phyloP scores from a whole-genome alignment of 2,329 filamentous ascomycete species.

The Lasiodiplodia hormozganensis region DNA sequence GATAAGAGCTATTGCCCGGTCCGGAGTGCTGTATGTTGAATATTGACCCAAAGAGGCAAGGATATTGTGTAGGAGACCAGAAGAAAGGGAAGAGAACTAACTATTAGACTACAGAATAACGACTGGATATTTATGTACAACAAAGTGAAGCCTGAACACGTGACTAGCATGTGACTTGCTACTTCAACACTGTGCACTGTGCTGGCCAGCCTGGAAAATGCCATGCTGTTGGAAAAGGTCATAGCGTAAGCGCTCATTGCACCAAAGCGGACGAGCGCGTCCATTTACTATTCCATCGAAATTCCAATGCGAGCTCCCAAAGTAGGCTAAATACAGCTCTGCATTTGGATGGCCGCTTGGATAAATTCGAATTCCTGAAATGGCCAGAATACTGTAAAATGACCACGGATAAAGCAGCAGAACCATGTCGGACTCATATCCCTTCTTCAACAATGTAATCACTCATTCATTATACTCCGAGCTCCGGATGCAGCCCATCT shows the following conservation, averaged over 20 bases:
- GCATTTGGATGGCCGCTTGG: background rate
- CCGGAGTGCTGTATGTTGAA: no score
- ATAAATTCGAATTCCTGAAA: background rate
- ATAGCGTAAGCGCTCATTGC: background rate
- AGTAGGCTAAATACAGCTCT: background rate
- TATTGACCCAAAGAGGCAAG: no score
- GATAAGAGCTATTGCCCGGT: no score
- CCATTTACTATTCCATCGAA: background rate
- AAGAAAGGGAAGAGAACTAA: no score
- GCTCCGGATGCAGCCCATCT: background rate
- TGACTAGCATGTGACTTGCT: no score
- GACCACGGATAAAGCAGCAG: background rate
- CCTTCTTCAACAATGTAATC: background rate
- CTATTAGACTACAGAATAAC: no score
- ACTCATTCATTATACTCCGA: background rate
- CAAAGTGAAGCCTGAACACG: no score
- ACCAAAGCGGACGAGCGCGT: background rate
- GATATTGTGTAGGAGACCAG: no score
- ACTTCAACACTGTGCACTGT: no score
- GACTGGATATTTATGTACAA: no score
- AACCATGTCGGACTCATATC: background rate
- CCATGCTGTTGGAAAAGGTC: background rate
- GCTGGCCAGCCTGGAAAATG: background rate
- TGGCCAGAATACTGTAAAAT: background rate
- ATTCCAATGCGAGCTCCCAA: background rate